Percentiles rank a stretch among this genome's conserved stretches.
Evolutionary conservation across 1,284 basidiomycete species (phyloP).

Genomic region (Acaromyces ingoldii): DNA sequence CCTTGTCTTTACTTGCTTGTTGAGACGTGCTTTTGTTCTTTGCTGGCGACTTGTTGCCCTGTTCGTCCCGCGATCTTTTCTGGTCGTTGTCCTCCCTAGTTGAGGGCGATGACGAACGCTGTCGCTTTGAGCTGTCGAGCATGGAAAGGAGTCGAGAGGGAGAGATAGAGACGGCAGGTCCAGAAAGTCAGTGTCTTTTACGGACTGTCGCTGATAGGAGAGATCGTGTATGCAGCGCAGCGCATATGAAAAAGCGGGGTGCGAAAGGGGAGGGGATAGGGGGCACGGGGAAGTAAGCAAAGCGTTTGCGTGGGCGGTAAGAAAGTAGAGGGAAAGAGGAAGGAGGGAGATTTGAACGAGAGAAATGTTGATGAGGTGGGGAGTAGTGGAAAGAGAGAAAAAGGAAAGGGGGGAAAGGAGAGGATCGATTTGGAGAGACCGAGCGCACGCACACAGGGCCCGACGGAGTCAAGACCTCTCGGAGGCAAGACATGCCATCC

Average conservation of each 20-base stretch:
- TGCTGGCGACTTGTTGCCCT: conserved; percentile 13
- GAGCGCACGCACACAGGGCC: too few relatives aligned
- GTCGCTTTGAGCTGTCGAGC: conserved; percentile 37
- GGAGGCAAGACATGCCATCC: too few relatives aligned
- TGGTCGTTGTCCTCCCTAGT: conserved; percentile 18
- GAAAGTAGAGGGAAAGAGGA: too few relatives aligned
- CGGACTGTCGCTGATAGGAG: neutral
- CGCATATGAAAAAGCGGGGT: neutral
- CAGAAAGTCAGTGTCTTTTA: neutral
- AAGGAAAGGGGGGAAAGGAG: too few relatives aligned
- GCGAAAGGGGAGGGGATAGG: neutral
- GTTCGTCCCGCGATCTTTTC: conserved; percentile 24
- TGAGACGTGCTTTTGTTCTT: neutral
- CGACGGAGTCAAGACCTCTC: too few relatives aligned
- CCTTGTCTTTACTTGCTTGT: neutral
- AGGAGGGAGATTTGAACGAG: too few relatives aligned
- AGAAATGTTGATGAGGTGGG: too few relatives aligned
- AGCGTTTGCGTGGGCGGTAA: too few relatives aligned
- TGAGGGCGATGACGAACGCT: conserved; percentile 27
- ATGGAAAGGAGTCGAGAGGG: conserved; percentile 14
- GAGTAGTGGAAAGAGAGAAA: too few relatives aligned
- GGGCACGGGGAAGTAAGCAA: neutral
- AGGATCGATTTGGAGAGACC: too few relatives aligned
- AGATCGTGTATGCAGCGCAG: neutral
- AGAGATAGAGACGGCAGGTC: neutral